These are phyloP conservation scores for Hypomyces rosellus DNA, from an alignment of 2,329 filamentous ascomycete genomes.

Conservation along the genomic window DNA sequence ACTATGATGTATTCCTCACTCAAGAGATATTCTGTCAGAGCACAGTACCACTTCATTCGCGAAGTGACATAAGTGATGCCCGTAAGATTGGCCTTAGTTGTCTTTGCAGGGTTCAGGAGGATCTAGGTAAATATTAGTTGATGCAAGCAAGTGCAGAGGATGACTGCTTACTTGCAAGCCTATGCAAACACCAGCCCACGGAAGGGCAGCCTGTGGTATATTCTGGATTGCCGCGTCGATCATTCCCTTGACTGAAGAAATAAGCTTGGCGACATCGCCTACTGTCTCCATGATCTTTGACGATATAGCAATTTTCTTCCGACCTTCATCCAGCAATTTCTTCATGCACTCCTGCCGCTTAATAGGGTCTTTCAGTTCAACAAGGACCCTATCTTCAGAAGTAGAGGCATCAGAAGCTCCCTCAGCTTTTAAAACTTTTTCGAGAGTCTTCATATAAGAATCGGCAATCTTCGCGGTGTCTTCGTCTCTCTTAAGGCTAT, in stretches of 20 bases:
- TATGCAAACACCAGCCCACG: slow-evolving; percentile 32
- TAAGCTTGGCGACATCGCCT: slow-evolving; percentile 16
- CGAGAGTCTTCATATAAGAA: slow-evolving; percentile 4
- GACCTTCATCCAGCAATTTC: neutral
- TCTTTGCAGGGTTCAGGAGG: slow-evolving; percentile 22
- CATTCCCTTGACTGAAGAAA: slow-evolving; percentile 20
- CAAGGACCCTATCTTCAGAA: neutral
- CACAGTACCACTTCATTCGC: slow-evolving; percentile 34
- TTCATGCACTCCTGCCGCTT: slow-evolving; percentile 1
- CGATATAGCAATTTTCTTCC: neutral
- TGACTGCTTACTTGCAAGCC: slow-evolving; percentile 23
- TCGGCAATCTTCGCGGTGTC: slow-evolving; percentile 2
- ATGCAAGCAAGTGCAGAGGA: neutral
- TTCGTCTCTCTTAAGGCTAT: slow-evolving; percentile 1
- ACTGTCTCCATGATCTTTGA: slow-evolving; percentile 20
- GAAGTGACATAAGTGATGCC: slow-evolving; percentile 30
- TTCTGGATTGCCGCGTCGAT: slow-evolving; percentile 21
- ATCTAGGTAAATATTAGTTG: slow-evolving; percentile 17
- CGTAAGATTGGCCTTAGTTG: slow-evolving; percentile 23
- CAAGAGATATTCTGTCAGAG: slow-evolving; percentile 23
- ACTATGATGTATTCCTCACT: slow-evolving; percentile 12
- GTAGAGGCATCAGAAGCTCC: neutral
- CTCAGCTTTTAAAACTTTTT: neutral
- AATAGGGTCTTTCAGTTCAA: neutral
- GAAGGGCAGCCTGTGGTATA: slow-evolving; percentile 28